A percentile compares a stretch with the other conserved stretches of the same genome.
phyloP scores from a whole-genome alignment of 176 grass and related monocot genomes.

The Urochloa ruziziensis region DNA sequence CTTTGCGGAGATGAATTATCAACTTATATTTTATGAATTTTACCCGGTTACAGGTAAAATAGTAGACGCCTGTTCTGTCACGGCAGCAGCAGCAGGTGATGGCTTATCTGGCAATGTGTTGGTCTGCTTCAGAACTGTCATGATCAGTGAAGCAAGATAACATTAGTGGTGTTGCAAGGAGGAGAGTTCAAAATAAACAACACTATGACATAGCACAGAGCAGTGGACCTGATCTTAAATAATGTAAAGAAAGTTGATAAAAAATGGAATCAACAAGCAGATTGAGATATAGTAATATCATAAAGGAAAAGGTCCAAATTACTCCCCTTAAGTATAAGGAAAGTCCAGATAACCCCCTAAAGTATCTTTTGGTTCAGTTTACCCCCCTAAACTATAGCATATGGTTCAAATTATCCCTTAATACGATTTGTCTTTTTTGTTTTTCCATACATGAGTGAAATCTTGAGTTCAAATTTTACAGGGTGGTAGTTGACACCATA shows the following conservation, averaged over 20 bases:
- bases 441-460: no score
- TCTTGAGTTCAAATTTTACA: no score
- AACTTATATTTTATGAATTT: constrained; percentile 7
- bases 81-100: constrained; percentile 31
- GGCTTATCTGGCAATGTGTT: constrained; percentile 82
- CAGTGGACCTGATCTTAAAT: not conserved
- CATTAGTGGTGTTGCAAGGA: constrained; percentile 15
- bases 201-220: not conserved
- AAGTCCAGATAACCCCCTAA: no score
- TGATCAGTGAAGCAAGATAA: constrained; percentile 25
- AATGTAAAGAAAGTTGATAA: not conserved
- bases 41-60: constrained; percentile 58
- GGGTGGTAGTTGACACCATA: no score
- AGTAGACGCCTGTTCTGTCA: constrained; percentile 58
- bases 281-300: not conserved
- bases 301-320: no score
- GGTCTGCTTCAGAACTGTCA: constrained; percentile 81
- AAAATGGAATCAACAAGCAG: not conserved
- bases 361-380: no score
- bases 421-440: no score
- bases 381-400: no score
- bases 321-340: no score
- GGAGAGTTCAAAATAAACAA: constrained; percentile 19
- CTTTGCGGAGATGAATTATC: not conserved
- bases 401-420: no score